phyloP scores from a whole-genome alignment of 306 rosid genomes.

The Casuarina equisetifolia region DNA sequence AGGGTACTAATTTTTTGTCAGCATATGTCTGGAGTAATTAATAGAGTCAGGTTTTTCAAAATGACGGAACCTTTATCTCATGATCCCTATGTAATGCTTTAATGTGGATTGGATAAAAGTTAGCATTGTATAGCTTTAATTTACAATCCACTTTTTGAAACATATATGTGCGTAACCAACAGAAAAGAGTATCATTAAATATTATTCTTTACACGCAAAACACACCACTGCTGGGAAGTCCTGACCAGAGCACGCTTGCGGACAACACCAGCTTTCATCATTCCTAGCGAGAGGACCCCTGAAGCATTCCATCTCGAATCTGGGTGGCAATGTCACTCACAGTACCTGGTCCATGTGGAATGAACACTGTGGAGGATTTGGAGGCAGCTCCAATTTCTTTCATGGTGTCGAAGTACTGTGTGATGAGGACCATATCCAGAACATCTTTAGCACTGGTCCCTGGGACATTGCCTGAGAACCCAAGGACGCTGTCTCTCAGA shows the following conservation, averaged over 20 bases:
- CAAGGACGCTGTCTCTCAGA: conserved; percentile 61
- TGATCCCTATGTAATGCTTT: not conserved
- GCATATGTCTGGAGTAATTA: too few species aligned
- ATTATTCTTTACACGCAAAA: not conserved
- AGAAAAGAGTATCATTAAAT: not conserved
- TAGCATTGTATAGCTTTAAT: not conserved
- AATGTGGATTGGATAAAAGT: not conserved
- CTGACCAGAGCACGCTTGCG: not conserved
- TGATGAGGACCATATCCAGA: conserved; percentile 75
- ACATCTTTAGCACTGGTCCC: conserved; percentile 67
- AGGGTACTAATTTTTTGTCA: too few species aligned
- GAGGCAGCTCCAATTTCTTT: conserved; percentile 76
- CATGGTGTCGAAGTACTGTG: conserved; percentile 82
- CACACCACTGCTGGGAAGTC: not conserved
- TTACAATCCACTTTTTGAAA: not conserved
- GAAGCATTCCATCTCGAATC: conserved; percentile 74
- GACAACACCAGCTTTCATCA: not conserved
- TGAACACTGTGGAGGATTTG: conserved; percentile 67
- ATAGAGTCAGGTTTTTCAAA: too few species aligned
- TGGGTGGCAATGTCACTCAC: conserved; percentile 56
- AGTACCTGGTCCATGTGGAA: conserved; percentile 74
- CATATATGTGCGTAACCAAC: not conserved
- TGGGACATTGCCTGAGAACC: conserved; percentile 58
- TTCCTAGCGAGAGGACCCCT: conserved; percentile 19
- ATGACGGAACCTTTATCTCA: too few species aligned